Evolutionary conservation across 2,329 filamentous ascomycete genomes (phyloP), one percentile per base, ranked within the genome.

Genomic region (Mycogone perniciosa): DNA sequence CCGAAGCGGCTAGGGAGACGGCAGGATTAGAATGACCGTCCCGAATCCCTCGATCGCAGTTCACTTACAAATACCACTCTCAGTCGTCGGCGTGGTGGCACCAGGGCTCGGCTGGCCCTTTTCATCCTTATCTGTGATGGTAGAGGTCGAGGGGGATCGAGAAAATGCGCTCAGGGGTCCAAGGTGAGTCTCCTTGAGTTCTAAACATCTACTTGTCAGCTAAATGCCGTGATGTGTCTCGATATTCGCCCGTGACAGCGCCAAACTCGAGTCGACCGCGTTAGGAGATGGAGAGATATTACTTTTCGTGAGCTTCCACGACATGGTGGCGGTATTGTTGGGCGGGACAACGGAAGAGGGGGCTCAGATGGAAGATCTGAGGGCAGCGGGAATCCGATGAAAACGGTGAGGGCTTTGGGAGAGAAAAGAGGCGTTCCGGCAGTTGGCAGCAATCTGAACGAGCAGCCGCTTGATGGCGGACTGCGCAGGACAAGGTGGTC

Each of bases 121-220:
- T 51, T 83, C 80, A 52, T 85, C 77, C 64, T 82, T 81, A 54
- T 81, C 77, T 59, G 77, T 88, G 67, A 96, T 90, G 60, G 91
- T 95, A 8, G 90, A 92, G 48, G 91, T 92, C 41, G 92, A 96
- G 31, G 92, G 90, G 44, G 90, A 93, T 63, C 92, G 87, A 59
- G 90, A 90, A 72, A 96, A 96, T 59, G 88, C 86, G 72, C 86
- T 90, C 62, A 96, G 79, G 64, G 91, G 89, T 57, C 89, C 89
- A 66, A 97, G 77, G 76, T 97, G 93, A 68, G 92, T 97, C 73
- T 97, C 92, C 79, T 97, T 97, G 69, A 99, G 80, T 74, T 97
- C 70, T 72, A 54, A 41, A 54, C 29, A 41, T 5, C 20, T 29
- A 47, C 40, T 44, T 43, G 57, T 67, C 50, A 68, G 61, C 48